A percentile compares a stretch with the other conserved stretches of the same genome.
Conservation (phyloP, 1,139 yeast species). For the Taphrina confusa region DNA sequence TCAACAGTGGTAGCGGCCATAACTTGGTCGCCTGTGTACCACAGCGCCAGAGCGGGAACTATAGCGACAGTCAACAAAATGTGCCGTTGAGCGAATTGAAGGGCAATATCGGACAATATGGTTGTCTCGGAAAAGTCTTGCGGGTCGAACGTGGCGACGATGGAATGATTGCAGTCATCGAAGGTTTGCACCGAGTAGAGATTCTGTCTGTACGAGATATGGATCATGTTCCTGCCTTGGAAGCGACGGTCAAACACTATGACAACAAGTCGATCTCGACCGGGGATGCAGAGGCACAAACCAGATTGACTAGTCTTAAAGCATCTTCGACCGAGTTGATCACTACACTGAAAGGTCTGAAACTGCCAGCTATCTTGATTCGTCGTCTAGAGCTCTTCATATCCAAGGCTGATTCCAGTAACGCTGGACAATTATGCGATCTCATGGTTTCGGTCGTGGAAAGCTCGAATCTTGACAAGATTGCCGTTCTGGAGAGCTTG, state of each 20-base stretch:
- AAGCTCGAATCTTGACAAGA: conserved; percentile 44
- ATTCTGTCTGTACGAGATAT: conserved; percentile 29
- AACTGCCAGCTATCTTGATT: conserved; percentile 18
- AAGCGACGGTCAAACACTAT: conserved; percentile 36
- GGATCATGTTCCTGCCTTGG: conserved; percentile 32
- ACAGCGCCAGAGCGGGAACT: conserved; percentile 2
- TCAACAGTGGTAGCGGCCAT: neutral
- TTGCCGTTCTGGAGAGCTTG: conserved; percentile 44
- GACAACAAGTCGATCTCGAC: conserved; percentile 35
- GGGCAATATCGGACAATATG: conserved; percentile 37
- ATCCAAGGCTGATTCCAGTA: conserved; percentile 39
- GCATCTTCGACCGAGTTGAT: conserved; percentile 42
- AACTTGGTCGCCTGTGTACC: conserved; percentile 20
- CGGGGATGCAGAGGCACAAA: conserved; percentile 39
- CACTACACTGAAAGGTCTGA: conserved; percentile 36
- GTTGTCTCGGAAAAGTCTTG: conserved; percentile 43
- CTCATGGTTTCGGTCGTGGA: conserved; percentile 48
- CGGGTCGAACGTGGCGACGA: conserved; percentile 39
- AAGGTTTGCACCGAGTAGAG: conserved; percentile 43
- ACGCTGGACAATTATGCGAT: conserved; percentile 47
- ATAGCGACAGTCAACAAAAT: neutral
- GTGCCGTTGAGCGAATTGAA: neutral
- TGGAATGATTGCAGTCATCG: conserved; percentile 41
- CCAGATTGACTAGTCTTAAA: conserved; percentile 42
- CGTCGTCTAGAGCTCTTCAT: conserved; percentile 37